Conservation (phyloP, 2,329 filamentous ascomycete species). For the Hortaea sp. region DNA sequence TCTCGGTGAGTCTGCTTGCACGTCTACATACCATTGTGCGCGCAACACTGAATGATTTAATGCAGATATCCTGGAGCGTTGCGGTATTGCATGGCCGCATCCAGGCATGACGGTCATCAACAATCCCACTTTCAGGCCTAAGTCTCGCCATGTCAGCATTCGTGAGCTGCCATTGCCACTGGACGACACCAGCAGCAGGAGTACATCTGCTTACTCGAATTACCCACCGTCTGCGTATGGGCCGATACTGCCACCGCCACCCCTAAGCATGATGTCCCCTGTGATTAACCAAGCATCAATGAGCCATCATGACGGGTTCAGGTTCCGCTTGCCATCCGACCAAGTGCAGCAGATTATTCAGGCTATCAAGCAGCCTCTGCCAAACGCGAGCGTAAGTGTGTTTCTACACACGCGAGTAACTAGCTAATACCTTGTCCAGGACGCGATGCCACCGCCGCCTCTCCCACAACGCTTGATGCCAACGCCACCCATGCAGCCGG, state of each 20-base stretch:
- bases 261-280: not conserved
- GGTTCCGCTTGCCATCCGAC: conserved; percentile 19
- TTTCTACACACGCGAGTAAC: not conserved
- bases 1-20: conserved; percentile 42
- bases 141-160: conserved; percentile 1
- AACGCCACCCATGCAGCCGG: not conserved
- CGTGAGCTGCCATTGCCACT: not conserved
- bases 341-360: conserved; percentile 18
- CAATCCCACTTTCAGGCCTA: conserved; percentile 16
- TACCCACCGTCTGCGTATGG: conserved; percentile 2
- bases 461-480: conserved; percentile 8
- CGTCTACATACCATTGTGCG: not conserved
- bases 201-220: conserved; percentile 4
- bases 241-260: not conserved
- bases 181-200: conserved; percentile 2
- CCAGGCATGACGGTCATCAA: conserved; percentile 51
- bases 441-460: conserved; percentile 18
- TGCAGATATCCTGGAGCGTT: conserved; percentile 60
- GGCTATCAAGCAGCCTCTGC: conserved; percentile 8
- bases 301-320: not conserved
- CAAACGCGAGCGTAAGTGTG: not conserved
- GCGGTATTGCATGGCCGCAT: conserved; percentile 73
- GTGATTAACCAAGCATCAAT: not conserved
- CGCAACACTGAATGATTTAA: not conserved
- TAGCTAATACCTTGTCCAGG: not conserved